Evolutionary conservation across 1,139 yeast genomes (phyloP).

Genomic region (Spencermartinsiella ligniputridi): DNA sequence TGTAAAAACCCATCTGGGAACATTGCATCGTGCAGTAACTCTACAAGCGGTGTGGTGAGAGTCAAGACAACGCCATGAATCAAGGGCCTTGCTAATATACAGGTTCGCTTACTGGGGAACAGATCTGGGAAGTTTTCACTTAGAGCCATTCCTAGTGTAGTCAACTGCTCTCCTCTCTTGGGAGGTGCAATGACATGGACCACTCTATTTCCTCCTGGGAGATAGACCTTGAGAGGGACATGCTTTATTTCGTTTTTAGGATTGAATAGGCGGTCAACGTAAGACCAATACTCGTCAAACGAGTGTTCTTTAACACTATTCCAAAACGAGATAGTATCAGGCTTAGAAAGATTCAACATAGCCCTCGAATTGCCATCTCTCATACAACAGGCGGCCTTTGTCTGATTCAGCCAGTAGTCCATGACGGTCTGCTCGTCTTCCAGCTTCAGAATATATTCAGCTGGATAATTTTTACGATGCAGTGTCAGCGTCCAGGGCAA

Average conservation of each 20-base stretch:
- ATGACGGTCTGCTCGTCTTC: conserved; percentile 35
- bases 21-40: conserved; percentile 50
- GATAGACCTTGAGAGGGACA: conserved; percentile 59
- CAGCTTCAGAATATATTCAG: conserved; percentile 49
- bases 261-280: conserved; percentile 40
- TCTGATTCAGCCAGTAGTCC: conserved; percentile 63
- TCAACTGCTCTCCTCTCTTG: conserved; percentile 20
- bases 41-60: conserved; percentile 43
- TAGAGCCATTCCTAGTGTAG: conserved; percentile 43
- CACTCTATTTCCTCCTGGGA: conserved; percentile 45
- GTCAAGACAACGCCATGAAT: conserved; percentile 64
- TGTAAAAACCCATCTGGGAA: conserved; percentile 79
- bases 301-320: conserved; percentile 40
- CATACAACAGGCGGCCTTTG: conserved; percentile 75
- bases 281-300: conserved; percentile 34
- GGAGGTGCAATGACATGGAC: conserved; percentile 45
- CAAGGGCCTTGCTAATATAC: conserved; percentile 42
- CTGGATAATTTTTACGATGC: conserved; percentile 47
- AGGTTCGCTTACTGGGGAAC: conserved; percentile 36
- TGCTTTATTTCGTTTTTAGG: conserved; percentile 29
- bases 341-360: conserved; percentile 67
- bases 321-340: conserved; percentile 57
- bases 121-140: conserved; percentile 42
- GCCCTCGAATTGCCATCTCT: conserved; percentile 69
- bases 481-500: conserved; percentile 51